Percentiles rank a stretch among this genome's conserved stretches.
Conservation (phyloP, 441 rosid genomes). For the Euphorbia schlechtendalii region DNA sequence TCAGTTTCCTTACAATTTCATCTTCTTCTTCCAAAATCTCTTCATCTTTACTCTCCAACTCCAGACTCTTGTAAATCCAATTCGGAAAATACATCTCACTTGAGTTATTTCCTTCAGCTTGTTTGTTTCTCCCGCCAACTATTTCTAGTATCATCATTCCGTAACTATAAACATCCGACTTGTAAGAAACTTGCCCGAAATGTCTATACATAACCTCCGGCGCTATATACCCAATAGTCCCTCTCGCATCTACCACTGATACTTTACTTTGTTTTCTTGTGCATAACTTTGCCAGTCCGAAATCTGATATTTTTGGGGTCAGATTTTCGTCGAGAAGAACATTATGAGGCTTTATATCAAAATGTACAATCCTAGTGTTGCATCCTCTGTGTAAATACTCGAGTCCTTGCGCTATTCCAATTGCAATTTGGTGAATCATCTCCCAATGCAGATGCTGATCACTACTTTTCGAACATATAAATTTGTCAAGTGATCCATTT, state of each 20-base stretch:
- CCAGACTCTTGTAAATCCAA: conserved; percentile 1
- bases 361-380: conserved; percentile 24
- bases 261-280: conserved; percentile 26
- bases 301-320: conserved; percentile 24
- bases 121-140: conserved; percentile 27
- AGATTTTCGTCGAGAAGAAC: conserved; percentile 12
- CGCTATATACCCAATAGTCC: conserved; percentile 24
- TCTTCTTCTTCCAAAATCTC: not conserved
- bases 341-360: conserved; percentile 17
- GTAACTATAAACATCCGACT: conserved; percentile 23
- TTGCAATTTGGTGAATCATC: conserved; percentile 17
- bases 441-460: conserved; percentile 15
- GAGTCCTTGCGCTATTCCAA: conserved; percentile 22
- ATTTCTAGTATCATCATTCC: conserved; percentile 29
- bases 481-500: conserved; percentile 37
- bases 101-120: not conserved
- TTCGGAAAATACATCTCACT: conserved; percentile 30
- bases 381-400: conserved; percentile 29
- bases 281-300: conserved; percentile 27
- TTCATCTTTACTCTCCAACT: not conserved
- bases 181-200: conserved; percentile 21
- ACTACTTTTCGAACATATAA: conserved; percentile 1
- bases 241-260: conserved; percentile 26
- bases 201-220: conserved; percentile 23
- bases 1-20: not conserved